These are phyloP conservation scores for Candida sanyaensis DNA, from an alignment of 1,139 yeast species.

Conservation along the genomic window DNA sequence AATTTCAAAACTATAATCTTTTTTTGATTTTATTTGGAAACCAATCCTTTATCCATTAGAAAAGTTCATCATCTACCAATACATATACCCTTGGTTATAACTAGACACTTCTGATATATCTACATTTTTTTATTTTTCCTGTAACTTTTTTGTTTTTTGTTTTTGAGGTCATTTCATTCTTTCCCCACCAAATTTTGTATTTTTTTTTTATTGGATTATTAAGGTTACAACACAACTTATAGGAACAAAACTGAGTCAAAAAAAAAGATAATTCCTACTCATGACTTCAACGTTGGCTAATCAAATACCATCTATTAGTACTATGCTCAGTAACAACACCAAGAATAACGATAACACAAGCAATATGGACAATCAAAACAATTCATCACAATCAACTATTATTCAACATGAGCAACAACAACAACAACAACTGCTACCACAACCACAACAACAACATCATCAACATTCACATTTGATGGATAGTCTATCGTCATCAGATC, in stretches of 20 bases:
- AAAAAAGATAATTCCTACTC: neutral
- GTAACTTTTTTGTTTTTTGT: too few species aligned
- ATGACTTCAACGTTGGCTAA: conserved; percentile 6
- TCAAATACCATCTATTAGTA: conserved; percentile 7
- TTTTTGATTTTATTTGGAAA: too few species aligned
- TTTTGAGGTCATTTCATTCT: too few species aligned
- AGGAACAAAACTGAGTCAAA: neutral
- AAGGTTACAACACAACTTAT: too few species aligned
- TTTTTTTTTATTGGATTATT: too few species aligned
- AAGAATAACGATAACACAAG: conserved; percentile 17
- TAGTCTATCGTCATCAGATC: conserved; percentile 10
- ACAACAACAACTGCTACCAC: too few species aligned
- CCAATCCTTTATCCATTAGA: too few species aligned
- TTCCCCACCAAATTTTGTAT: neutral
- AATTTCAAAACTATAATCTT: too few species aligned
- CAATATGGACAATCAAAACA: conserved; percentile 13
- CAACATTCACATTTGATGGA: neutral
- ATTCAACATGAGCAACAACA: conserved; percentile 5
- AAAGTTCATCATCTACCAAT: too few species aligned
- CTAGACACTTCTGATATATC: too few species aligned
- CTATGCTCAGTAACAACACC: conserved; percentile 14
- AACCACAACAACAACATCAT: conserved; percentile 3
- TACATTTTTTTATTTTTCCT: too few species aligned
- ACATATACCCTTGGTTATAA: too few species aligned
- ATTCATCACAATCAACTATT: conserved; percentile 2